A percentile compares a stretch with the other conserved stretches of the same genome.
These are phyloP conservation scores for Ceratobasidium sp. DNA, from an alignment of 1,284 basidiomycete genomes.

Conservation along the genomic window DNA sequence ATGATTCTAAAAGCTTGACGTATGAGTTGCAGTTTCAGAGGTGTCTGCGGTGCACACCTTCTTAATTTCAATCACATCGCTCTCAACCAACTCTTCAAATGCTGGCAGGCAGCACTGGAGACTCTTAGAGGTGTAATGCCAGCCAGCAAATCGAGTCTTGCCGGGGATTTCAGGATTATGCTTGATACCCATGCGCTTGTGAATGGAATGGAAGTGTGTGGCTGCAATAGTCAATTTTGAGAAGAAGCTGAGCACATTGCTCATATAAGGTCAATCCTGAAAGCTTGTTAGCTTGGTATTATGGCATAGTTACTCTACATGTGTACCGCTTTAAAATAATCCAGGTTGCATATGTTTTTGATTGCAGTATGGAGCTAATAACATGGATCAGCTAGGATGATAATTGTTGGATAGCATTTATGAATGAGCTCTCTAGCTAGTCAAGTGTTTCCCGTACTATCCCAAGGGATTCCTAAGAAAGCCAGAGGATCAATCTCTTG, in stretches of 20 bases:
- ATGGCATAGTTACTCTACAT: neutral
- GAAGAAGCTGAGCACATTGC: slow-evolving; percentile 47
- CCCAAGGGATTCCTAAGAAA: slow-evolving; percentile 50
- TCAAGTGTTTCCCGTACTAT: slow-evolving; percentile 55
- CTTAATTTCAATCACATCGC: slow-evolving; percentile 1
- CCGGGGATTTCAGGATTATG: slow-evolving; percentile 52
- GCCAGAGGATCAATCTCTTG: slow-evolving; percentile 48
- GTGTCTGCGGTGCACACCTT: slow-evolving; percentile 7
- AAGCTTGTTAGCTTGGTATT: neutral
- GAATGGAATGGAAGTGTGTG: slow-evolving; percentile 46
- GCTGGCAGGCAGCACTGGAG: neutral
- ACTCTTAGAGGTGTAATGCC: slow-evolving; percentile 43
- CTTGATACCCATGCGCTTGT: slow-evolving; percentile 42
- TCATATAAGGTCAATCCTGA: slow-evolving; percentile 42
- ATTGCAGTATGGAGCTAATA: slow-evolving; percentile 52
- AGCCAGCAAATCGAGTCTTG: slow-evolving; percentile 52
- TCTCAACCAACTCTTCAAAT: neutral
- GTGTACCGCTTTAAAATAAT: slow-evolving; percentile 49
- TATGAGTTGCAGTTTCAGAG: too few species aligned
- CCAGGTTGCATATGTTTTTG: slow-evolving; percentile 52
- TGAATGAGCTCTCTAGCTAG: slow-evolving; percentile 47
- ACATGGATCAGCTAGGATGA: slow-evolving; percentile 53
- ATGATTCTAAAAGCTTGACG: neutral
- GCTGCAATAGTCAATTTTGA: slow-evolving; percentile 50
- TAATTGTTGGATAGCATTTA: slow-evolving; percentile 48